Percentiles rank a stretch among this genome's conserved stretches.
Evolutionary conservation across 2,329 filamentous ascomycete genomes (phyloP).

Genomic region (Fusarium armeniacum): DNA sequence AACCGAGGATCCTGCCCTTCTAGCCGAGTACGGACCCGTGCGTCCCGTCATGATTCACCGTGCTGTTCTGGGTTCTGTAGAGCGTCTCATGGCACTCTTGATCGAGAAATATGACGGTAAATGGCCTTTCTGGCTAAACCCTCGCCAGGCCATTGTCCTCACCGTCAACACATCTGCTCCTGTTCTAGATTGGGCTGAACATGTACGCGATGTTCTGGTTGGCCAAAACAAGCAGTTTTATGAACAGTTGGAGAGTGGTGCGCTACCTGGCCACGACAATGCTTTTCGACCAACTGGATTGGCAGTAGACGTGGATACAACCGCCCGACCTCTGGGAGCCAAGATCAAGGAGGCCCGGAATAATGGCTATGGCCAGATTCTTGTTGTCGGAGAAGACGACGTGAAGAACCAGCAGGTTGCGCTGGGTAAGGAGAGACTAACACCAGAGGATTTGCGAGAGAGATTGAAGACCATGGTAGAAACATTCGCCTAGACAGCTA

Average conservation of each 20-base stretch:
- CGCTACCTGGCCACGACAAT: constrained; percentile 55
- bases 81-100: constrained; percentile 85
- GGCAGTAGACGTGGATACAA: constrained; percentile 78
- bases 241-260: constrained; percentile 53
- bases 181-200: constrained; percentile 65
- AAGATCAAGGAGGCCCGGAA: constrained; percentile 80
- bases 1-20: constrained; percentile 62
- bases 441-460: constrained; percentile 60
- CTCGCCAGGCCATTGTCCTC: constrained; percentile 80
- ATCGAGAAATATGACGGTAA: constrained; percentile 85
- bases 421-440: constrained; percentile 58
- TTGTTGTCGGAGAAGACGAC: constrained; percentile 78
- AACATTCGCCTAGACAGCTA: constrained; percentile 60
- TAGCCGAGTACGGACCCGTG: constrained; percentile 70
- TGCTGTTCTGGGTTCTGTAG: constrained; percentile 86
- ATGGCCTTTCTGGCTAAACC: constrained; percentile 92
- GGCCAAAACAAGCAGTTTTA: constrained; percentile 58
- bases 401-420: constrained; percentile 69
- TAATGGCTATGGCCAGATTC: constrained; percentile 80
- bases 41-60: constrained; percentile 85
- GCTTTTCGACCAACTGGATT: constrained; percentile 71
- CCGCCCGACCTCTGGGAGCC: constrained; percentile 71
- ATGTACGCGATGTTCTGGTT: constrained; percentile 64
- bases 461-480: constrained; percentile 63
- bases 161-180: constrained; percentile 75